A percentile compares a stretch with the other conserved stretches of the same genome.
Conservation (phyloP, 192 early-diverging fungal species). For the Dissophora ornata region DNA sequence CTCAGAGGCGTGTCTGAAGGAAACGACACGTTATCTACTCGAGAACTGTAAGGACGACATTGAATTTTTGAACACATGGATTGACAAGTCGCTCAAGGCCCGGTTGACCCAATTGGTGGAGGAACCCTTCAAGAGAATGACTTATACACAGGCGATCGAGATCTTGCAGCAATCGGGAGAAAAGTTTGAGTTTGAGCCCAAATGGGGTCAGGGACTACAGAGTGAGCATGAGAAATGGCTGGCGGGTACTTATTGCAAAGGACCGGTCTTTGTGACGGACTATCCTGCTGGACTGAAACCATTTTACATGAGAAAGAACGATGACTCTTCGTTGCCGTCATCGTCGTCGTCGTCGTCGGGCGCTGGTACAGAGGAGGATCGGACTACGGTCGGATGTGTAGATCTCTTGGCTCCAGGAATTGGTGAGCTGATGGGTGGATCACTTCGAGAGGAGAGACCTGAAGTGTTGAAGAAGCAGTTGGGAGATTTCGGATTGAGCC, state of each 20-base stretch:
- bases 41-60: conserved; percentile 68
- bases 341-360: not conserved
- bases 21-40: conserved; percentile 65
- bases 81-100: conserved; percentile 60
- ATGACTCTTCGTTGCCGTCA: not conserved
- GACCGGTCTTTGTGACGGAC: conserved; percentile 92
- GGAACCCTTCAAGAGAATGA: conserved; percentile 75
- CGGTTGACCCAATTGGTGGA: conserved; percentile 52
- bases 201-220: conserved; percentile 81
- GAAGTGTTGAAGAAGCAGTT: conserved; percentile 67
- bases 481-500: conserved; percentile 61
- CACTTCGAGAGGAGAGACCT: conserved; percentile 79
- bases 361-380: conserved; percentile 19
- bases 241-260: conserved; percentile 68
- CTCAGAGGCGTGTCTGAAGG: conserved; percentile 71
- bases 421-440: conserved; percentile 89
- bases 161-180: conserved; percentile 67
- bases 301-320: conserved; percentile 86
- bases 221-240: conserved; percentile 90
- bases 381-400: conserved; percentile 80
- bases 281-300: conserved; percentile 85
- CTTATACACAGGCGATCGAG: conserved; percentile 83
- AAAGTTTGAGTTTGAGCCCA: conserved; percentile 70
- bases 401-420: conserved; percentile 87
- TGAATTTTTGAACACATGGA: conserved; percentile 67